Base-by-base conservation (phyloP, 768 basidiomycete species). In the Termitomyces eurrhizus region DNA sequence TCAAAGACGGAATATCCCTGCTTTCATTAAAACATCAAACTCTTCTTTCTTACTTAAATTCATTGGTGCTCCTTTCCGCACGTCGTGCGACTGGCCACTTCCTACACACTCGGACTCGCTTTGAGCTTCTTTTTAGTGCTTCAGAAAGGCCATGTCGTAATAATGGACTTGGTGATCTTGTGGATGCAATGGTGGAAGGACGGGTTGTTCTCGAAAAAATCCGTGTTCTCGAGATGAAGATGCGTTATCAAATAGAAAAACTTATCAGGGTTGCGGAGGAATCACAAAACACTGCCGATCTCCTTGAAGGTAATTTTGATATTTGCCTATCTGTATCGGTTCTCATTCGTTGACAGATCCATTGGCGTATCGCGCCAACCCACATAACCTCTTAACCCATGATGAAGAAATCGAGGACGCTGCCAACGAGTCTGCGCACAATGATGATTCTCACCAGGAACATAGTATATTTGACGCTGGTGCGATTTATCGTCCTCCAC, bases 181-280 rank as follows among this genome's bases (percentile, higher is more conserved):
- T 94, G 7, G 89, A 92, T 66, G 83, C 84, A 1, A 82, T 93
- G 78, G 80, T 95, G 36, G 86, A 96, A 68, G 81, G 83, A 21
- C 85, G 94, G 13, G 77, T 95, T 48, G 84, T 93, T 9, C 82
- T 98, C 49, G 97, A 99, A 70, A 98, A 97, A 75, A 80, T 90
- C 52, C 88, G 89, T 61, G 80, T 85, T 0, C 80, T 99, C 26
- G 95, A 98, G 73, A 79, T 80, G 56, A 87, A 91, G 68, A 90
- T 99, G 82, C 85, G 83, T 52, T 98, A 99, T 72, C 97, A 98
- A 71, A 93, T 99, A 67, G 94, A 98, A 65, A 98, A 98, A 71
- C 83, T 99, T 18, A 83, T 95, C 32, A 82, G 84, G 61, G 73
- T 91, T 6, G 89, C 93, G 1, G 85, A 88, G 59, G 87, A 90